phyloP scores from a whole-genome alignment of 106 monocot genomes.

The Apostasia shenzhenica region DNA sequence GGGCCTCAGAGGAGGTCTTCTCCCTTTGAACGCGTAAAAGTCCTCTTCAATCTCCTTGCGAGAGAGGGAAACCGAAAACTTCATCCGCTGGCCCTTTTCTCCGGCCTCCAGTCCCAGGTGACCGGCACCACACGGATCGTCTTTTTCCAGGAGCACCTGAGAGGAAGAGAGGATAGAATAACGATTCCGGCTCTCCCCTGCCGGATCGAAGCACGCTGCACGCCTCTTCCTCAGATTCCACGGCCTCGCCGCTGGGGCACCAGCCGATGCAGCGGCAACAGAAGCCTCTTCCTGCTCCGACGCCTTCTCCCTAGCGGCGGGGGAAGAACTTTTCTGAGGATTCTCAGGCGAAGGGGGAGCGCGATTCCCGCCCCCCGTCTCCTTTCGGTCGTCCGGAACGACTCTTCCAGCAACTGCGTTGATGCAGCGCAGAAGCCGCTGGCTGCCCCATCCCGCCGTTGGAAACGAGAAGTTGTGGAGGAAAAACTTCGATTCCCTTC shows the following conservation, averaged over 20 bases:
- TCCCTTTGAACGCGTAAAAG: constrained; percentile 22
- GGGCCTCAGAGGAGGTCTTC: constrained; percentile 22
- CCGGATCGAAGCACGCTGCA: constrained; percentile 5
- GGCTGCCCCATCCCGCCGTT: constrained; percentile 30
- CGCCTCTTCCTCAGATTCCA: constrained; percentile 56
- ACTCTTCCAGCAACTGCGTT: not conserved
- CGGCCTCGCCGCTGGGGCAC: constrained; percentile 11
- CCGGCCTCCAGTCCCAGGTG: not conserved
- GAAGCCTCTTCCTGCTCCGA: not conserved
- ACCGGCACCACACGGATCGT: not conserved
- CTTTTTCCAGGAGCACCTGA: not conserved
- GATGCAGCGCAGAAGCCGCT: constrained; percentile 32
- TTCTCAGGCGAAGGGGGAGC: not conserved
- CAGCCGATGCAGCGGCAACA: not conserved
- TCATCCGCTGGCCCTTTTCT: not conserved
- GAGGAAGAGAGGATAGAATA: not conserved
- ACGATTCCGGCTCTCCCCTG: not conserved
- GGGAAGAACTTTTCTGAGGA: not conserved
- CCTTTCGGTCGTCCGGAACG: not conserved
- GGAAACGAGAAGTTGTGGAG: constrained; percentile 49
- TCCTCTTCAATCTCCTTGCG: constrained; percentile 43
- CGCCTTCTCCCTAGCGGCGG: not conserved
- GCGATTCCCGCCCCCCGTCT: not conserved
- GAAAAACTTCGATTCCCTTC: not conserved
- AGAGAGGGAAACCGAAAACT: constrained; percentile 25